Evolutionary conservation across 208 protist genomes (phyloP).

Genomic region (Novymonas esmeraldas): DNA sequence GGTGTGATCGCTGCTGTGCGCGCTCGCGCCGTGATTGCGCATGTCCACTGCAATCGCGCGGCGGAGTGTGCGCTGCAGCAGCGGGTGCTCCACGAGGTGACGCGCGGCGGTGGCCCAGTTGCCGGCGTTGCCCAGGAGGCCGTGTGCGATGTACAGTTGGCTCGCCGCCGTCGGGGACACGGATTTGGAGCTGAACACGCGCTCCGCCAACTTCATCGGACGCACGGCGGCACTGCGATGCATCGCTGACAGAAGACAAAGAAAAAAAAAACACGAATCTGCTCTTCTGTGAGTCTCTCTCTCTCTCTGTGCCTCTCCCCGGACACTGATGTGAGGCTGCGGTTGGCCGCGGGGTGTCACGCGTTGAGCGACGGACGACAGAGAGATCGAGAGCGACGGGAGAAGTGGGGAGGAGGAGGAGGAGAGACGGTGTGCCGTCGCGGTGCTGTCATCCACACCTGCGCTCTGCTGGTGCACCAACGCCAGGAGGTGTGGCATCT

Average conservation of each 20-base stretch:
- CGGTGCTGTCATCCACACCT: no score
- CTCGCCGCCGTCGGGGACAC: slow-evolving; percentile 23
- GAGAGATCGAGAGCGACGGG: no score
- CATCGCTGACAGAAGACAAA: not conserved
- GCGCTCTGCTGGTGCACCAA: no score
- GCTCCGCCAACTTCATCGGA: slow-evolving; percentile 30
- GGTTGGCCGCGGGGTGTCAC: no score
- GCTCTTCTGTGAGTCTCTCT: not conserved
- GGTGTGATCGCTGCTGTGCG: slow-evolving; percentile 57
- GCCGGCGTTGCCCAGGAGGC: slow-evolving; percentile 72
- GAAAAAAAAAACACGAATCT: no score
- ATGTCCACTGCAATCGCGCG: slow-evolving; percentile 67
- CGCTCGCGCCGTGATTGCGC: slow-evolving; percentile 85
- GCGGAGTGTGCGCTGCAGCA: slow-evolving; percentile 42
- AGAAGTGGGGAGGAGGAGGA: no score
- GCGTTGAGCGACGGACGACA: no score
- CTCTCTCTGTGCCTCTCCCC: not conserved
- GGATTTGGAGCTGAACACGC: slow-evolving; percentile 29
- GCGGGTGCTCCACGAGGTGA: slow-evolving; percentile 48
- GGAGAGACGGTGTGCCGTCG: no score
- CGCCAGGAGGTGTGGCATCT: no score
- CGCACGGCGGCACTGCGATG: slow-evolving; percentile 4
- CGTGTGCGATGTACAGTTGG: slow-evolving; percentile 72
- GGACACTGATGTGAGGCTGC: no score
- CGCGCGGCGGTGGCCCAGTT: slow-evolving; percentile 74